A percentile compares a stretch with the other conserved stretches of the same genome.
These are phyloP conservation scores for Thermomucor indicae-seudaticae DNA, from an alignment of 371 early-diverging fungal species.

Conservation along the genomic window DNA sequence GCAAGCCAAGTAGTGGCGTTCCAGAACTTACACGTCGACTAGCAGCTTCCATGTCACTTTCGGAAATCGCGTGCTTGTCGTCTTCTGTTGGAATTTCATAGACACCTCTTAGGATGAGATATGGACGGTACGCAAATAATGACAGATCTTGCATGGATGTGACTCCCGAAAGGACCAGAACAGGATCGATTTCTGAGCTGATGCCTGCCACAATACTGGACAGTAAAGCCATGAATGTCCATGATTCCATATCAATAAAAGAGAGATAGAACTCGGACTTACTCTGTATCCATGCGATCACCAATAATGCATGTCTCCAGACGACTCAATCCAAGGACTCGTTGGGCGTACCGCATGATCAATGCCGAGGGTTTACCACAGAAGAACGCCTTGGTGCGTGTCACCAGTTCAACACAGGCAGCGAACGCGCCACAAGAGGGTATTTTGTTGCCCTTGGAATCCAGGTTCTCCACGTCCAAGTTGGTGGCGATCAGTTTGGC, in stretches of 20 bases:
- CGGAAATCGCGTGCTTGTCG: conserved; percentile 31
- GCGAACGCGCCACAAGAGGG: conserved; percentile 62
- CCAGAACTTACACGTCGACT: too few species aligned
- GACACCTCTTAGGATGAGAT: conserved; percentile 53
- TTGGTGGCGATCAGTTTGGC: conserved; percentile 67
- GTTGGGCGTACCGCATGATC: conserved; percentile 63
- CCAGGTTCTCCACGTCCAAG: conserved; percentile 56
- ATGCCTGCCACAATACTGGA: conserved; percentile 49
- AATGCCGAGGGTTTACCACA: conserved; percentile 63
- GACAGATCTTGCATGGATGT: conserved; percentile 45
- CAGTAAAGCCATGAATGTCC: neutral
- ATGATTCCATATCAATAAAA: neutral
- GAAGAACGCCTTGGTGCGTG: conserved; percentile 61
- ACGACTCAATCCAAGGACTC: conserved; percentile 50
- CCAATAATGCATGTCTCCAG: conserved; percentile 66
- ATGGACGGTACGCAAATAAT: conserved; percentile 55
- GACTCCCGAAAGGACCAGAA: conserved; percentile 60
- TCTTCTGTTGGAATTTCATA: conserved; percentile 51
- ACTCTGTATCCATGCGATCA: conserved; percentile 71
- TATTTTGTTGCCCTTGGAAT: conserved; percentile 47
- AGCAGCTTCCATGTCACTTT: conserved; percentile 39
- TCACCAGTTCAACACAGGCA: conserved; percentile 53
- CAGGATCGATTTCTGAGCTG: conserved; percentile 56
- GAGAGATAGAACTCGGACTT: conserved; percentile 6
- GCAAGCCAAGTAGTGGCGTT: too few species aligned